Evolutionary conservation across 23 red algal species (phyloP), one percentile per base, ranked within the genome.

Genomic region (Gracilaria caudata): DNA sequence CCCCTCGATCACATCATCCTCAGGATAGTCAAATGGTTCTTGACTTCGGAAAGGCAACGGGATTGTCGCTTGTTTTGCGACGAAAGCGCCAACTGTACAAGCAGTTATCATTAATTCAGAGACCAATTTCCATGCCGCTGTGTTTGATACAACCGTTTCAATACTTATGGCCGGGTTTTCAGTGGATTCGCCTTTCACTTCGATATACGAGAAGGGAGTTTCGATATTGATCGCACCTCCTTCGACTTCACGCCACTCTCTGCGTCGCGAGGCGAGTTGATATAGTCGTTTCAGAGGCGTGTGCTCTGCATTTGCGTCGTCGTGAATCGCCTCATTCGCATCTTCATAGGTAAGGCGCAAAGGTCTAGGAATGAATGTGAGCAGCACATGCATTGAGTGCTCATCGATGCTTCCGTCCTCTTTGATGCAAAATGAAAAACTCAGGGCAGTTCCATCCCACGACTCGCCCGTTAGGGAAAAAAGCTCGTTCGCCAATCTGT

Each of bases 21-120:
- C 71, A 41, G 81, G 81, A 63, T 86, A 86, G 43, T 95, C 83
- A 46, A 95, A 91, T 43, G 82, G 83, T 76, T 90, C 78, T 78
- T 95, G 94, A 29, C 94, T 79, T 12, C 94, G 80, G 54, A 63
- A 95, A 8, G 94, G 86, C 5, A 95, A 46, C 3, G 59, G 57
- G 75, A 86, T 32, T 5, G 29, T 33, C 32, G 70, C 57, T 30
- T 95, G 43, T 78, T 86, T 40, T 10, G 78, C 83, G 65, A 86
- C 66, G 1, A 46, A 51, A 37, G 73, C 94, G 3, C 74, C 94
- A 14, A 88, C 59, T 51, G 76, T 78, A 33, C 94, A 88, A 21
- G 94, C 87, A 33, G 94, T 90, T 25, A 95, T 87, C 94, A 95
- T 95, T 64, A 95, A 25, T 75, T 95, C 94, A 19, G 83, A 90